Percentiles rank a stretch among this genome's conserved stretches.
phyloP scores from a whole-genome alignment of 768 basidiomycete genomes.

The Amanita rimosa region DNA sequence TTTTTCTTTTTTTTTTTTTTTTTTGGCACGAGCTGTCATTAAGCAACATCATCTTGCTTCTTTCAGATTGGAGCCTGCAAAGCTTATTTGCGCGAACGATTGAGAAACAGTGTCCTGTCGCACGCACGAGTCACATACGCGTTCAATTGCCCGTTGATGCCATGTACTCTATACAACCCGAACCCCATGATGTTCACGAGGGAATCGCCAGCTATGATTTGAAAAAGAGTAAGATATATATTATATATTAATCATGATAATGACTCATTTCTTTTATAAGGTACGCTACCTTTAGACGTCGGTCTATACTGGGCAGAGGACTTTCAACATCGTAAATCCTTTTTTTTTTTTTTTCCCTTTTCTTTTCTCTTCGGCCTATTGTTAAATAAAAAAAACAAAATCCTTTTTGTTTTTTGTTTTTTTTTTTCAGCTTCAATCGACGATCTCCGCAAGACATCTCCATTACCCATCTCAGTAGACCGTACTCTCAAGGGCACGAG shows the following conservation, averaged over 20 bases:
- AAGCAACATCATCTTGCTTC: not conserved
- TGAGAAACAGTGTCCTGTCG: slow-evolving; percentile 58
- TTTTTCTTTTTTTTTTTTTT: no score
- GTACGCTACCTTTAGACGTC: slow-evolving; percentile 40
- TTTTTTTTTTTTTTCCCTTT: slow-evolving; percentile 12
- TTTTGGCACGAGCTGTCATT: not conserved
- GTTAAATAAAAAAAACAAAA: no score
- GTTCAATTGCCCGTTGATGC: slow-evolving; percentile 34
- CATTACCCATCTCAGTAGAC: slow-evolving; percentile 40
- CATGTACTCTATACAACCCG: slow-evolving; percentile 39
- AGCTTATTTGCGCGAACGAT: slow-evolving; percentile 60
- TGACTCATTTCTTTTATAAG: slow-evolving; percentile 13
- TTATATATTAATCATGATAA: slow-evolving; percentile 5
- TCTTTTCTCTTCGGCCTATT: not conserved
- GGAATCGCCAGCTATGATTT: slow-evolving; percentile 38
- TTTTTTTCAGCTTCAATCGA: slow-evolving; percentile 1
- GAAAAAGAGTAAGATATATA: slow-evolving; percentile 24
- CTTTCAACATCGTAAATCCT: slow-evolving; percentile 62
- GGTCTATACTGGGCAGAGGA: slow-evolving; percentile 44
- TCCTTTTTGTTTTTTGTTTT: no score
- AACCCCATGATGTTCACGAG: slow-evolving; percentile 26
- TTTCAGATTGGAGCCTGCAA: slow-evolving; percentile 62
- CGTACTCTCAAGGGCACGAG: slow-evolving; percentile 65
- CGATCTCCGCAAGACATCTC: not conserved
- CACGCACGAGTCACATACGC: slow-evolving; percentile 41